Base-by-base conservation (phyloP, 2,329 filamentous ascomycete species). In the Westerdykella sp. region DNA sequence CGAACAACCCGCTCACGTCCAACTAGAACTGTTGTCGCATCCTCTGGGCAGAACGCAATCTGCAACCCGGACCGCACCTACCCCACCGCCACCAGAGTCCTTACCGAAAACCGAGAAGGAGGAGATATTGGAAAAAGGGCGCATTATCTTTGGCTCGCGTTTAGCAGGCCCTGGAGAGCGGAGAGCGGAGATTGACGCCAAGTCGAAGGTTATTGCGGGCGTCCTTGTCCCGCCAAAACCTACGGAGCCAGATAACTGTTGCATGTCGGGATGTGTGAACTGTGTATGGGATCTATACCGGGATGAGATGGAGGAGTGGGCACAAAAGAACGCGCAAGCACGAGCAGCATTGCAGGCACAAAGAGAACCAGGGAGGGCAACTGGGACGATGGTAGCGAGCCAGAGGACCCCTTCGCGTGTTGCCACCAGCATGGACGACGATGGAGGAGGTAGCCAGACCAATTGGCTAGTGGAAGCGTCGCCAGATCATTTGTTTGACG, bases 231-330 rank as follows among this genome's bases (percentile, higher is more conserved):
- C 93, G 2, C 90, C 89, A 0, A 79, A 79, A 38, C 93, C 93
- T 1, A 77, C 81, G 38, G 91, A 98, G 68, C 93, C 93, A 3
- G 93, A 97, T 59, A 96, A 98, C 63, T 98, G 93, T 76, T 98
- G 93, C 69, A 98, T 98, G 93, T 93, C 87, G 60, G 93, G 93
- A 3, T 98, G 93, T 64, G 91, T 95, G 39, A 90, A 97, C 66
- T 98, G 93, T 66, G 93, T 97, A 2, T 97, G 90, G 90, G 90
- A 96, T 57, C 75, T 81, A 41, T 97, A 83, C 67, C 78, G 90
- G 7, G 91, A 98, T 53, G 93, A 97, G 41, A 76, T 97, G 69
- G 90, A 97, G 66, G 85, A 87, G 45, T 97, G 89, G 87, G 84
- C 83, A 4, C 71, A 73, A 12, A 77, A 81, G 45, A 79, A 77